Conservation (phyloP, 2,329 filamentous ascomycete species). For the Fusarium mangiferae region DNA sequence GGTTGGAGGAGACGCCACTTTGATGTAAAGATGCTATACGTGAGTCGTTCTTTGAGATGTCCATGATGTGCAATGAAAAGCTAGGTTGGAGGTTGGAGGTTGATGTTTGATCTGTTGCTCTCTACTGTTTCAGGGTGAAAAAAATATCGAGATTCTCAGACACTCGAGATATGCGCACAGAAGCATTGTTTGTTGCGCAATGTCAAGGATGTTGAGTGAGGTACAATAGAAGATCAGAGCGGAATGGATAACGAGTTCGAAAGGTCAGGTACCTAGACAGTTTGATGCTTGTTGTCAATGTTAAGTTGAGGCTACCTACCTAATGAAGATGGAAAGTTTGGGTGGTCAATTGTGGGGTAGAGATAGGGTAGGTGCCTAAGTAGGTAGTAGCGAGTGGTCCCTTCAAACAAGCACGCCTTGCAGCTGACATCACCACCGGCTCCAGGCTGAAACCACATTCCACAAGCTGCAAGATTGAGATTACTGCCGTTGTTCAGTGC, state of each 20-base stretch:
- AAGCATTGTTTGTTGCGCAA: constrained; percentile 23
- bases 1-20: constrained; percentile 9
- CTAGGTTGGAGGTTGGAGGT: neutral
- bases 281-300: neutral
- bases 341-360: constrained; percentile 30
- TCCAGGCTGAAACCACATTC: neutral
- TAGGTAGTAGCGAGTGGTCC: constrained; percentile 24
- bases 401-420: neutral
- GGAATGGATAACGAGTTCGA: neutral
- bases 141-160: constrained; percentile 5
- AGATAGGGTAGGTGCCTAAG: constrained; percentile 9
- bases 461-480: neutral
- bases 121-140: constrained; percentile 15
- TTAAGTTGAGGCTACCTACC: constrained; percentile 16
- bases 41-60: constrained; percentile 3
- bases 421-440: constrained; percentile 40
- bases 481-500: neutral
- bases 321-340: constrained; percentile 29
- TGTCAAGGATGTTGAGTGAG: neutral
- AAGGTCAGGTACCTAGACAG: neutral
- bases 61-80: constrained; percentile 12
- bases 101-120: neutral
- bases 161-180: neutral
- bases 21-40: constrained; percentile 16
- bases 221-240: neutral